phyloP scores from a whole-genome alignment of 345 rosid genomes.

The Syzygium oleosum region DNA sequence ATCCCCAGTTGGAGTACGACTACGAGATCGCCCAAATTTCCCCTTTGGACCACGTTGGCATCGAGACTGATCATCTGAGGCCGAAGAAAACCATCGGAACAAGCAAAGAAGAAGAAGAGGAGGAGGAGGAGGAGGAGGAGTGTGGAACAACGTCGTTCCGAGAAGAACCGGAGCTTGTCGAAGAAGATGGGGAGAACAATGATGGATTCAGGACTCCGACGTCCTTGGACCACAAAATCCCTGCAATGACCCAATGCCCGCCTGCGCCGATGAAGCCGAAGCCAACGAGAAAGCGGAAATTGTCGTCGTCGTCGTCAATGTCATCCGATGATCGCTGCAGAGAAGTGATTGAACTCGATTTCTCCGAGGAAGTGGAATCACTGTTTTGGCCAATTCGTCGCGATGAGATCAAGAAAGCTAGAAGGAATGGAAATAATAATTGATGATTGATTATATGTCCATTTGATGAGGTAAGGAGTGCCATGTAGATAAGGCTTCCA shows the following conservation, averaged over 20 bases:
- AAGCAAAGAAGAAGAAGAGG: not conserved
- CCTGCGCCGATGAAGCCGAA: constrained; percentile 41
- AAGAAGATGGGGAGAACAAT: constrained; percentile 4
- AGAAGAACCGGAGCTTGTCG: not conserved
- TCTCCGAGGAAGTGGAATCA: constrained; percentile 34
- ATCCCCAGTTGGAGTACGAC: not conserved
- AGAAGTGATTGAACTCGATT: constrained; percentile 10
- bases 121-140: not conserved
- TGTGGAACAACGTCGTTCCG: not conserved
- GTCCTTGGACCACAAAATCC: constrained; percentile 36
- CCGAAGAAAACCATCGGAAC: not conserved
- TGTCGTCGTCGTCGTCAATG: constrained; percentile 14
- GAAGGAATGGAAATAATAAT: constrained; percentile 17
- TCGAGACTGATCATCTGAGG: not conserved
- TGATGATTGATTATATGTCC: not conserved
- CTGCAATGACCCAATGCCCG: constrained; percentile 35
- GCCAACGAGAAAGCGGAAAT: constrained; percentile 15
- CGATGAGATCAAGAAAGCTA: constrained; percentile 50
- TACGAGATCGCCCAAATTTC: not conserved
- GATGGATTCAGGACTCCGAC: constrained; percentile 65
- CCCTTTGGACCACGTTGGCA: not conserved
- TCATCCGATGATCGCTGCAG: constrained; percentile 7
- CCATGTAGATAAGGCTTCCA: not conserved
- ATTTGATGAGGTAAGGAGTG: not conserved
- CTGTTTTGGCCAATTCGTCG: constrained; percentile 19